Evolutionary conservation across 2,329 filamentous ascomycete species (phyloP).

Genomic region (Fonsecaea multimorphosa): DNA sequence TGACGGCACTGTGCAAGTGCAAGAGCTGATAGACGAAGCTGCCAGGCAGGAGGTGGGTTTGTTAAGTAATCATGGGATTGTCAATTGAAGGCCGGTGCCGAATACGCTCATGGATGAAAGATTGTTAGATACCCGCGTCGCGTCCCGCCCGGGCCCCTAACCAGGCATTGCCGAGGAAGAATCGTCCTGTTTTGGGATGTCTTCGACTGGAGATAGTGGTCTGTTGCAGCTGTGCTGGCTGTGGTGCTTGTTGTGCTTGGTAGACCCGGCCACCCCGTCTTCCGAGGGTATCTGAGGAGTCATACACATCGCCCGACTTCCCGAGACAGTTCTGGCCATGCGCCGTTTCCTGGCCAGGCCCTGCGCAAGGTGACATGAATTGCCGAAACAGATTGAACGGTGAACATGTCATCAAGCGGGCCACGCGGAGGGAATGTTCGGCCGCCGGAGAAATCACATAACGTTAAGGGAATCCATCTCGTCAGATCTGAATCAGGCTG

Average conservation of each 20-base stretch:
- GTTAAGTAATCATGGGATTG: too few relatives aligned
- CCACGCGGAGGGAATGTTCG: constrained; percentile 9
- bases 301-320: not conserved
- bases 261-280: not conserved
- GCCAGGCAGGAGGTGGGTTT: too few relatives aligned
- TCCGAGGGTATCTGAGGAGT: constrained; percentile 1
- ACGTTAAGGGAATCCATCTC: not conserved
- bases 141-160: too few relatives aligned
- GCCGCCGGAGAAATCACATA: not conserved
- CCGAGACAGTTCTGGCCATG: too few relatives aligned
- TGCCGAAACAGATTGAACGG: not conserved
- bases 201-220: not conserved
- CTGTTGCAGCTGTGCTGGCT: not conserved
- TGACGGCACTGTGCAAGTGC: too few relatives aligned
- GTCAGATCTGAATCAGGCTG: not conserved
- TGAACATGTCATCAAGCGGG: not conserved
- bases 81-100: too few relatives aligned
- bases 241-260: not conserved
- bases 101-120: too few relatives aligned
- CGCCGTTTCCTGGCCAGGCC: not conserved
- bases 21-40: too few relatives aligned
- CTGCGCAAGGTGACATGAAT: not conserved
- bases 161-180: not conserved
- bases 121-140: too few relatives aligned
- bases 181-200: not conserved